Percentiles rank a stretch among this genome's conserved stretches.
Conservation (phyloP, 2,329 filamentous ascomycete species). For the Rutstroemia sp. region DNA sequence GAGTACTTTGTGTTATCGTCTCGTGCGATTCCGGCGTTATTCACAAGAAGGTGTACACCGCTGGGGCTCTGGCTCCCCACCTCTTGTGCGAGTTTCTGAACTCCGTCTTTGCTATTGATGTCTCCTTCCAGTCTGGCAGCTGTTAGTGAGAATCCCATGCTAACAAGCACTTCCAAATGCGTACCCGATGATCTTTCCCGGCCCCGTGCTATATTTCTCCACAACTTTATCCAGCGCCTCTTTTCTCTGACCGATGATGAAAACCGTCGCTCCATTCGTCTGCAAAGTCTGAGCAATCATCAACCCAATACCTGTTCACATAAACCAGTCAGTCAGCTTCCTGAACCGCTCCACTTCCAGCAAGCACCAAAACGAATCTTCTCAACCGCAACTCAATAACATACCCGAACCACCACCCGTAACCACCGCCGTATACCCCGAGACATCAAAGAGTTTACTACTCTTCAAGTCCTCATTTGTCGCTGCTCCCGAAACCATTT, state of each 20-base stretch:
- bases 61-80: slow-evolving; percentile 32
- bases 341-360: neutral
- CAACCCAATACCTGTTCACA: slow-evolving; percentile 21
- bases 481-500: slow-evolving; percentile 13
- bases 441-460: slow-evolving; percentile 23
- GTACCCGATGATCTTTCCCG: slow-evolving; percentile 24
- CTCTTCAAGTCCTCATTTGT: slow-evolving; percentile 14
- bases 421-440: slow-evolving; percentile 14
- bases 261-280: slow-evolving; percentile 26
- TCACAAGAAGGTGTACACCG: slow-evolving; percentile 49
- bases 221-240: slow-evolving; percentile 25
- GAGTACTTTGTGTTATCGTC: slow-evolving; percentile 45
- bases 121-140: slow-evolving; percentile 40
- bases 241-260: slow-evolving; percentile 22
- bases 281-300: slow-evolving; percentile 27
- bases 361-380: neutral
- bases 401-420: slow-evolving; percentile 15
- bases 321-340: neutral
- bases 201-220: slow-evolving; percentile 46
- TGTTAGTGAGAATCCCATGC: neutral
- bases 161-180: slow-evolving; percentile 3
- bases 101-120: slow-evolving; percentile 50
- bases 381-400: neutral
- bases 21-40: slow-evolving; percentile 46
- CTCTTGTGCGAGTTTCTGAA: slow-evolving; percentile 32